Conservation (phyloP, 75 land plant genomes). For the Isoetes taiwanensis region DNA sequence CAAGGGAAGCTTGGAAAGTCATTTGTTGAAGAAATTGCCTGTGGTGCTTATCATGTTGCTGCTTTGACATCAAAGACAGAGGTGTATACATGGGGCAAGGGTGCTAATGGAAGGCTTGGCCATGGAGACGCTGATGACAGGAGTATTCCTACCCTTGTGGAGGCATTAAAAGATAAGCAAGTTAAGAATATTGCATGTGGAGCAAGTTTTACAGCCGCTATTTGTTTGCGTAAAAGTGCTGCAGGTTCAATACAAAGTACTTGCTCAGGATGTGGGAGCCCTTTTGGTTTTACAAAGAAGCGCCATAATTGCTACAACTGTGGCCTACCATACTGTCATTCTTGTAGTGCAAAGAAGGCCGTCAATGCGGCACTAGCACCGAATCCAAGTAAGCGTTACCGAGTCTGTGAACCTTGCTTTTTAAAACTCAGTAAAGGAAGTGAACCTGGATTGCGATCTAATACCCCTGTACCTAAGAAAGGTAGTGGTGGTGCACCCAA, state of each 20-base stretch:
- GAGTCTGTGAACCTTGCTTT: slow-evolving; percentile 59
- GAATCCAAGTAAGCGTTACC: slow-evolving; percentile 49
- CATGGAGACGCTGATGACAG: slow-evolving; percentile 57
- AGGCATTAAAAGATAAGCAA: slow-evolving; percentile 49
- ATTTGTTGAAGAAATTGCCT: slow-evolving; percentile 51
- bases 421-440: slow-evolving; percentile 28
- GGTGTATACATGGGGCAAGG: slow-evolving; percentile 59
- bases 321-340: slow-evolving; percentile 48
- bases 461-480: slow-evolving; percentile 7
- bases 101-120: slow-evolving; percentile 57
- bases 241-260: slow-evolving; percentile 42
- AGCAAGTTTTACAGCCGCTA: slow-evolving; percentile 40
- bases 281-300: slow-evolving; percentile 55
- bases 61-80: slow-evolving; percentile 54
- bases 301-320: slow-evolving; percentile 61
- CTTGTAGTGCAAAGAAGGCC: slow-evolving; percentile 48
- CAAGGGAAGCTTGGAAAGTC: slow-evolving; percentile 42
- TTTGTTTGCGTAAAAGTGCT: slow-evolving; percentile 58
- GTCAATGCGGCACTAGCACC: slow-evolving; percentile 46
- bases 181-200: slow-evolving; percentile 55
- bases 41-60: slow-evolving; percentile 51
- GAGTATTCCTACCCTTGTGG: slow-evolving; percentile 36
- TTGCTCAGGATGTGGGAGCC: slow-evolving; percentile 47
- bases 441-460: slow-evolving; percentile 15
- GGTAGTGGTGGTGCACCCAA: slow-evolving; percentile 16